Conservation (phyloP, 1,139 yeast genomes). For the Spathaspora sp. region DNA sequence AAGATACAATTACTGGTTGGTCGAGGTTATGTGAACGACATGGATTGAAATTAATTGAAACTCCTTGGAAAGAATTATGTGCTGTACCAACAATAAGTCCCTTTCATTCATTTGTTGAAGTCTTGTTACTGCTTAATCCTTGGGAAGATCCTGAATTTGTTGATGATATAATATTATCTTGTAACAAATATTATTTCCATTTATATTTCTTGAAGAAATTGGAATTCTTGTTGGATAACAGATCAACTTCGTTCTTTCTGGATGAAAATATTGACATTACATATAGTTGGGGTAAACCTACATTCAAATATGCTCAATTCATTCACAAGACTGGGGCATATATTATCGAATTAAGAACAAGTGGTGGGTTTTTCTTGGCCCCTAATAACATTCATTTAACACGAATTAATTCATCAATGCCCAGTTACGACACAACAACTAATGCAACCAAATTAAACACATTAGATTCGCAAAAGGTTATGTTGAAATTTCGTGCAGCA, state of each 20-base stretch:
- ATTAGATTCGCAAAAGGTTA: conserved; percentile 69
- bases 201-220: conserved; percentile 60
- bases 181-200: conserved; percentile 61
- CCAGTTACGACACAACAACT: conserved; percentile 24
- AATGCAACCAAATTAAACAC: conserved; percentile 24
- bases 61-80: conserved; percentile 88
- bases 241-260: conserved; percentile 66
- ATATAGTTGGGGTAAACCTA: conserved; percentile 92
- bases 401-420: conserved; percentile 47
- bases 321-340: conserved; percentile 88
- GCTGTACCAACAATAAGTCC: conserved; percentile 77
- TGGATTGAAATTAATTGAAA: conserved; percentile 85
- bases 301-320: conserved; percentile 81
- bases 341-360: conserved; percentile 81
- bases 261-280: conserved; percentile 54
- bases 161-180: conserved; percentile 43
- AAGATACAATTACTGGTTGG: conserved; percentile 82
- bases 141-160: conserved; percentile 59
- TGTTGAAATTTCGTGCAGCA: conserved; percentile 63
- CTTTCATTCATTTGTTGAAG: conserved; percentile 79
- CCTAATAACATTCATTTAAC: conserved; percentile 77
- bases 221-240: conserved; percentile 79
- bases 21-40: conserved; percentile 81
- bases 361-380: conserved; percentile 77
- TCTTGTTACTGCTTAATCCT: conserved; percentile 65